These are phyloP conservation scores for Tylopilus sp. DNA, from an alignment of 768 basidiomycete genomes.

Conservation along the genomic window DNA sequence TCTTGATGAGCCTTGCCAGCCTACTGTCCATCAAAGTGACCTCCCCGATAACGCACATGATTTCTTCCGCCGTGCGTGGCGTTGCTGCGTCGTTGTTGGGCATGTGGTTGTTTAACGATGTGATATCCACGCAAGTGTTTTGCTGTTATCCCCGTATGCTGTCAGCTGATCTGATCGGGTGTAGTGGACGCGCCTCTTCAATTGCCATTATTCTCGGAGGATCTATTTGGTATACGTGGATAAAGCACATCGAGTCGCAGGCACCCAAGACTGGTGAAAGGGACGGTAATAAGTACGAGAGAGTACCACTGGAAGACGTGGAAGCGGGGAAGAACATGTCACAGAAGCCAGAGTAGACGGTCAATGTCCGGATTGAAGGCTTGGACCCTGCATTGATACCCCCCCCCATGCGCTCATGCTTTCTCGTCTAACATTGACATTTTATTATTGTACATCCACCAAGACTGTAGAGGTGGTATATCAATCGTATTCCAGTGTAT, in stretches of 20 bases:
- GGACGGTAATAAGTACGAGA: constrained; percentile 46
- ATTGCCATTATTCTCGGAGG: constrained; percentile 79
- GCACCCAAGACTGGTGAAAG: constrained; percentile 30
- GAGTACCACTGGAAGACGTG: constrained; percentile 59
- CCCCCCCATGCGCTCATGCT: neutral
- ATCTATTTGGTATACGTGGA: constrained; percentile 85
- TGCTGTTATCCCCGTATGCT: neutral
- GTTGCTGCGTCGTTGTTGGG: constrained; percentile 87
- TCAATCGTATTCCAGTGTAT: neutral
- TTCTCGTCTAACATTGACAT: neutral
- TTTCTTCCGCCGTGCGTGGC: constrained; percentile 92
- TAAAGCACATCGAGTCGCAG: constrained; percentile 71
- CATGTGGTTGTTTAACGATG: constrained; percentile 75
- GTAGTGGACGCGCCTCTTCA: constrained; percentile 76
- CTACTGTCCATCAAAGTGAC: constrained; percentile 95
- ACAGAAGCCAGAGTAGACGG: constrained; percentile 29
- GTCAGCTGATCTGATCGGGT: constrained; percentile 1
- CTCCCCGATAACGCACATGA: constrained; percentile 96
- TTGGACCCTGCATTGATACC: constrained; percentile 16
- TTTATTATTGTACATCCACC: constrained; percentile 9
- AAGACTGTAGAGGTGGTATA: constrained; percentile 12
- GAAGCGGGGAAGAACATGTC: constrained; percentile 43
- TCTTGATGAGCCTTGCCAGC: constrained; percentile 92
- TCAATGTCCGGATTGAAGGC: neutral
- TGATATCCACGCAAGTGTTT: constrained; percentile 67